These are phyloP conservation scores for Poteriospumella lacustris DNA, from an alignment of 108 stramenopile species.

Conservation along the genomic window DNA sequence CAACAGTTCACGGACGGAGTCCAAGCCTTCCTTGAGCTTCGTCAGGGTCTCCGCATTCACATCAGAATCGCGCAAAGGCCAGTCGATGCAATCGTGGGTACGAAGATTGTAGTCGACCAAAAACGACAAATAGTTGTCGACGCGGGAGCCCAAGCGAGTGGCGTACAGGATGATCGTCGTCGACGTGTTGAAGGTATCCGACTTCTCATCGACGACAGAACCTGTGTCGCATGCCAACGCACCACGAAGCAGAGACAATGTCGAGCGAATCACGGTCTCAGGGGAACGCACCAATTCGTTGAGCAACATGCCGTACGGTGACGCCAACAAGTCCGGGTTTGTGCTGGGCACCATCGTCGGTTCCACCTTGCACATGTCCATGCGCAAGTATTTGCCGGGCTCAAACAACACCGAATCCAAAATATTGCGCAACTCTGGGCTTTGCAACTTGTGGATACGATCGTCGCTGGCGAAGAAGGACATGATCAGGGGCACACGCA, in stretches of 20 bases:
- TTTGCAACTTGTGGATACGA: slow-evolving; percentile 24
- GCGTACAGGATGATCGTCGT: slow-evolving; percentile 35
- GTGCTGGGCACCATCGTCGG: slow-evolving; percentile 36
- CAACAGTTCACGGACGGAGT: slow-evolving; percentile 19
- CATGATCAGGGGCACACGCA: slow-evolving; percentile 19
- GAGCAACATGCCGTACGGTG: slow-evolving; percentile 33
- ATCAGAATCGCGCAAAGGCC: slow-evolving; percentile 20
- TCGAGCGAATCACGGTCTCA: slow-evolving; percentile 1
- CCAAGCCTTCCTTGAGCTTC: slow-evolving; percentile 27
- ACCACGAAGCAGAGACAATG: slow-evolving; percentile 4
- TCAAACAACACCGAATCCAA: slow-evolving; percentile 23
- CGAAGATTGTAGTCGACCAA: neutral
- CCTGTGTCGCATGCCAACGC: slow-evolving; percentile 36
- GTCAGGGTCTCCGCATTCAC: slow-evolving; percentile 11
- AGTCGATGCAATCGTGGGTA: slow-evolving; percentile 8
- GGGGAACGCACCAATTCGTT: slow-evolving; percentile 32
- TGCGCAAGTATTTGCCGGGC: neutral
- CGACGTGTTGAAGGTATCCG: slow-evolving; percentile 32
- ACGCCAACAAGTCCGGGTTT: slow-evolving; percentile 31
- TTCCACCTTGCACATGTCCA: slow-evolving; percentile 33
- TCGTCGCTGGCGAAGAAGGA: slow-evolving; percentile 25
- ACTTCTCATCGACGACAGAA: slow-evolving; percentile 31
- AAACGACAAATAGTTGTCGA: slow-evolving; percentile 34
- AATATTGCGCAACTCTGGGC: neutral
- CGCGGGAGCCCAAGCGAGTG: slow-evolving; percentile 29